Percentiles rank a stretch among this genome's conserved stretches.
Evolutionary conservation across 176 grass and related monocot species (phyloP).

Genomic region (Juncus inflexus): DNA sequence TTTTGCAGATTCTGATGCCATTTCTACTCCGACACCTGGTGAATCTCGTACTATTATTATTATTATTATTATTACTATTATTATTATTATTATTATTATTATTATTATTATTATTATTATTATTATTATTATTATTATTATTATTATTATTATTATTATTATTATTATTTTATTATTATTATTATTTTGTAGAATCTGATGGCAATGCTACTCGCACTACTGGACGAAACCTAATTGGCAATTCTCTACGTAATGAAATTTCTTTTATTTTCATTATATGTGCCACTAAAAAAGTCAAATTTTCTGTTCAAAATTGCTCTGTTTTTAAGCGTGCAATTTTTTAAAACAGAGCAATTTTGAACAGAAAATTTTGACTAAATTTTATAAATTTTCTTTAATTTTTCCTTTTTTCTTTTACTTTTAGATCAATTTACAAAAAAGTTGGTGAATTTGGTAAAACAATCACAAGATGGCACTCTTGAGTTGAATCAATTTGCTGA

Average conservation of each 20-base stretch:
- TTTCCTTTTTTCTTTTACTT: slow-evolving; percentile 11
- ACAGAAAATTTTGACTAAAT: neutral
- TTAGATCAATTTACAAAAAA: slow-evolving; percentile 74
- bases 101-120: too few species aligned
- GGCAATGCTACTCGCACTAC: slow-evolving; percentile 50
- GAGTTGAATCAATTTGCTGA: slow-evolving; percentile 87
- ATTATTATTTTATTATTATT: neutral
- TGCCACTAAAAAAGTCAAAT: neutral
- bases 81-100: too few species aligned
- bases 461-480: slow-evolving; percentile 68
- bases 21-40: too few species aligned
- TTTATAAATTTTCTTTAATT: slow-evolving; percentile 7
- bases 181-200: slow-evolving; percentile 51
- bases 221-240: slow-evolving; percentile 68
- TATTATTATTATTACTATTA: too few species aligned
- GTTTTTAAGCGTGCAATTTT: neutral
- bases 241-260: slow-evolving; percentile 59
- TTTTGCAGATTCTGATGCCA: too few species aligned
- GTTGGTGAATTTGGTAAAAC: slow-evolving; percentile 76
- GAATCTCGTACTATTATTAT: too few species aligned
- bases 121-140: too few species aligned
- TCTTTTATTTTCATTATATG: neutral
- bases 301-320: neutral
- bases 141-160: too few species aligned
- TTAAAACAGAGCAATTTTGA: neutral